phyloP scores from a whole-genome alignment of 805 yeast genomes.

The Candida pseudoglaebosa region DNA sequence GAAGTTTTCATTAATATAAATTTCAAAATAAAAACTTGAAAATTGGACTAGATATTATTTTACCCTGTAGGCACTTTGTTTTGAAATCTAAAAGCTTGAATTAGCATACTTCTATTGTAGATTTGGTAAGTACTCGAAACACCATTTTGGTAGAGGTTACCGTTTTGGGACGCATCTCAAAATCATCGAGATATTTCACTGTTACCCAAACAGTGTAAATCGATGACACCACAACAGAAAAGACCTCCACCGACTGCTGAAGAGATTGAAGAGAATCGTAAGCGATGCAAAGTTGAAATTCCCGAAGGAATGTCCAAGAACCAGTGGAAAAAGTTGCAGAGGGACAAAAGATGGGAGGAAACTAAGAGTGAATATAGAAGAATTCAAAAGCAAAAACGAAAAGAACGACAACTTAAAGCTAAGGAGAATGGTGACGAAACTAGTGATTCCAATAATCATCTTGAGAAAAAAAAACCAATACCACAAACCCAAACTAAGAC shows the following conservation, averaged over 20 bases:
- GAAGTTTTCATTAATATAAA: no score
- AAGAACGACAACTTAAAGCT: conserved; percentile 26
- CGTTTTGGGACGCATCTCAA: not conserved
- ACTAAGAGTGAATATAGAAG: conserved; percentile 58
- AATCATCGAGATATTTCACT: not conserved
- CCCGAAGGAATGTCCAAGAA: conserved; percentile 88
- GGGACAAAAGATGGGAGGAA: conserved; percentile 55
- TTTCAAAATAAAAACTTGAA: no score
- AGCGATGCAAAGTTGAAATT: conserved; percentile 16
- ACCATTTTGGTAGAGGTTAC: no score
- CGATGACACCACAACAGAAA: not conserved
- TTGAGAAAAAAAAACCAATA: conserved; percentile 25
- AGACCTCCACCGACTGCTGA: conserved; percentile 10
- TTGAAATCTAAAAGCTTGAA: no score
- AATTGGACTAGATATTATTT: no score
- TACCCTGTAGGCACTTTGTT: no score
- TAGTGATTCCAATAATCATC: conserved; percentile 30
- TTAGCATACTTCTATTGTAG: no score
- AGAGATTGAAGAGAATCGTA: conserved; percentile 11
- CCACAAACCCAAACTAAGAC: conserved; percentile 44
- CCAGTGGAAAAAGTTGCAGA: conserved; percentile 75
- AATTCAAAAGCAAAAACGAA: conserved; percentile 53
- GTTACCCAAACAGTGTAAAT: no score
- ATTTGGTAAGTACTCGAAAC: no score
- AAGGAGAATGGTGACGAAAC: conserved; percentile 19